Evolutionary conservation across 2,329 filamentous ascomycete genomes (phyloP).

Genomic region (Cladosporium velox): DNA sequence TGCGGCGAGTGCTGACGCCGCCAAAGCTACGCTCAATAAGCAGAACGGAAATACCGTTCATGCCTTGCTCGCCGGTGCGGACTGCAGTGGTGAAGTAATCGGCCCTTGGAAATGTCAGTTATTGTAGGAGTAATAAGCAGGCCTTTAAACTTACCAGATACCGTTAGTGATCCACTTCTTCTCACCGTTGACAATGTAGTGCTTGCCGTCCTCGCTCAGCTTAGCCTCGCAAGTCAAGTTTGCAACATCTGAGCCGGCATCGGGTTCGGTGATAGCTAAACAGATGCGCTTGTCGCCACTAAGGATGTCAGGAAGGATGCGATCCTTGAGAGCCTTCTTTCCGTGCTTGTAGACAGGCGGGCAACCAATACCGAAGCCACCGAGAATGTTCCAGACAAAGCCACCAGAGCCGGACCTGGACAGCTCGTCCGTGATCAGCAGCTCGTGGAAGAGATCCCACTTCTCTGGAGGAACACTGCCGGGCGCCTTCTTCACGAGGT

Average conservation of each 20-base stretch:
- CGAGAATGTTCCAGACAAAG: conserved; percentile 94
- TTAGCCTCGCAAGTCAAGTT: conserved; percentile 96
- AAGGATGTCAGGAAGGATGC: conserved; percentile 85
- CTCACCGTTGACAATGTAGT: conserved; percentile 99
- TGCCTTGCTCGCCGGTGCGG: conserved; percentile 81
- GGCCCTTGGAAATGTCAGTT: conserved; percentile 57
- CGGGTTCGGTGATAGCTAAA: conserved; percentile 91
- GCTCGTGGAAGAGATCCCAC: conserved; percentile 98
- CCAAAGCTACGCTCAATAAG: conserved; percentile 84
- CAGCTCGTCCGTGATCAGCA: conserved; percentile 92
- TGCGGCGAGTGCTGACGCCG: conserved; percentile 87
- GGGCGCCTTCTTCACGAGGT: conserved; percentile 69
- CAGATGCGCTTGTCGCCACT: conserved; percentile 96
- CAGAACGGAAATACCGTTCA: conserved; percentile 88
- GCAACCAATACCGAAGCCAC: conserved; percentile 93
- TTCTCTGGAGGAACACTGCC: conserved; percentile 80
- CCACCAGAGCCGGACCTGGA: conserved; percentile 86
- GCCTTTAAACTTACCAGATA: conserved; percentile 47
- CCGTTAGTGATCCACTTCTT: conserved; percentile 99
- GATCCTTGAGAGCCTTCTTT: conserved; percentile 78
- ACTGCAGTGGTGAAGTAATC: conserved; percentile 99
- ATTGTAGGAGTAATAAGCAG: conserved; percentile 10
- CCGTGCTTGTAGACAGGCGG: conserved; percentile 92
- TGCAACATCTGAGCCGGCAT: conserved; percentile 92
- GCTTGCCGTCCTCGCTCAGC: conserved; percentile 91